Evolutionary conservation across 192 early-diverging fungal genomes (phyloP).

Genomic region (Coemansia nantahalensis): DNA sequence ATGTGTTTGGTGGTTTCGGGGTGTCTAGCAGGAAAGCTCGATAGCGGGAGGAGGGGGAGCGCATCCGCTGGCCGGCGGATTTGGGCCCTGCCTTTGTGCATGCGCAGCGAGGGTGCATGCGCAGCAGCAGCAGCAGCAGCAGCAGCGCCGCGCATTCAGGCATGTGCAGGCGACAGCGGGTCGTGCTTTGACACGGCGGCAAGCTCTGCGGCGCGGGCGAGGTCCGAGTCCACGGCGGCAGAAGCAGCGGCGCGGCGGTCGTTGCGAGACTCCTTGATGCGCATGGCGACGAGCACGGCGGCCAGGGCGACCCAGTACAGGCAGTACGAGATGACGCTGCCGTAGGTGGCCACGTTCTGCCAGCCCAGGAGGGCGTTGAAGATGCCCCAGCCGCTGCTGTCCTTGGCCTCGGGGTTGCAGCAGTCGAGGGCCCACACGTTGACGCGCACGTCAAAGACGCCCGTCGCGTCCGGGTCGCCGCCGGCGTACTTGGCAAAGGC

Average conservation of each 20-base stretch:
- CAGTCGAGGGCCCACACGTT: slow-evolving; percentile 63
- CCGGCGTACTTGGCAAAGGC: slow-evolving; percentile 65
- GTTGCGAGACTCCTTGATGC: slow-evolving; percentile 23
- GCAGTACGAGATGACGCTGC: slow-evolving; percentile 73
- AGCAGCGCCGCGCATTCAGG: no score
- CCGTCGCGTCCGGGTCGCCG: slow-evolving; percentile 60
- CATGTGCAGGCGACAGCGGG: no score
- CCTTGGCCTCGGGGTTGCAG: slow-evolving; percentile 59
- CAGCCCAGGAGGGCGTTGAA: slow-evolving; percentile 78
- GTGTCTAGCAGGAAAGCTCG: no score
- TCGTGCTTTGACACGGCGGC: no score
- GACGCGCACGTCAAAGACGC: slow-evolving; percentile 56
- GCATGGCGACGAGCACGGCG: slow-evolving; percentile 43
- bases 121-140: no score
- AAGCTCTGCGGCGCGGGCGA: no score
- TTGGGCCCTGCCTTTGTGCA: no score
- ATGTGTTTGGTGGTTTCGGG: no score
- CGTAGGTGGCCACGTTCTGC: slow-evolving; percentile 70
- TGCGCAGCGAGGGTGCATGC: no score
- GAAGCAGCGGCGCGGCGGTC: neutral
- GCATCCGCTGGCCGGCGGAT: no score
- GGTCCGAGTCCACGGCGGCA: neutral
- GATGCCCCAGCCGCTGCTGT: slow-evolving; percentile 61
- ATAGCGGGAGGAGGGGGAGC: no score
- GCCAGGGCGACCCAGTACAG: slow-evolving; percentile 71